Conservation (phyloP, 257 asterid species). For the Solanum virginianum region DNA sequence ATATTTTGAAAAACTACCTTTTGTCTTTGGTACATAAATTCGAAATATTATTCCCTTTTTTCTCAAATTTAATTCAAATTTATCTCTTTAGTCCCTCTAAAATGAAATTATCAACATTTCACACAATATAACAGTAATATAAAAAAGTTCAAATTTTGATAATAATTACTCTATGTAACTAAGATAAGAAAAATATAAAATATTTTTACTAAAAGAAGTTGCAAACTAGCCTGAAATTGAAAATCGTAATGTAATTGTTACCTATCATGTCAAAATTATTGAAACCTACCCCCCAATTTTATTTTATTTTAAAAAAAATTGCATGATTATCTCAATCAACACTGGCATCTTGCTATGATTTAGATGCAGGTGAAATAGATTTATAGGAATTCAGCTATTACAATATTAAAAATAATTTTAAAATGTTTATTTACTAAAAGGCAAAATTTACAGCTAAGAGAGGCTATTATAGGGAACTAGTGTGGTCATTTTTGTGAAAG, state of each 20-base stretch:
- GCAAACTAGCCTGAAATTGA: not conserved
- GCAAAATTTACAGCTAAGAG: not conserved
- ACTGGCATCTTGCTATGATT: not conserved
- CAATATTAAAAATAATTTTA: not conserved
- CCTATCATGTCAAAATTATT: not conserved
- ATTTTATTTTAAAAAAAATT: not conserved
- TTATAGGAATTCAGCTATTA: not conserved
- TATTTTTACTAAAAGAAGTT: not conserved
- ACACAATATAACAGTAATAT: not conserved
- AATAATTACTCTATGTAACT: not conserved
- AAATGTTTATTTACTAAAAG: not conserved
- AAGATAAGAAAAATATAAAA: not conserved
- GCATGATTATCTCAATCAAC: not conserved
- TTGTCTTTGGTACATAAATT: not conserved
- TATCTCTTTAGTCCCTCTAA: not conserved
- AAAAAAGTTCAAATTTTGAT: not conserved
- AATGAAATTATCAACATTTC: not conserved
- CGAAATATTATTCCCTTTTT: not conserved
- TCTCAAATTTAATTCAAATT: not conserved
- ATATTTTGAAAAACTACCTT: not conserved
- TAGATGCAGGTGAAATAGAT: not conserved
- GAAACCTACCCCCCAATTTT: not conserved
- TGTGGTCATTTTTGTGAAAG: not conserved
- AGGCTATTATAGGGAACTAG: not conserved
- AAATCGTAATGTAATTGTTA: not conserved